These are phyloP conservation scores for Eremothecium cymbalariae DNA, from an alignment of 1,139 yeast species.

Conservation along the genomic window DNA sequence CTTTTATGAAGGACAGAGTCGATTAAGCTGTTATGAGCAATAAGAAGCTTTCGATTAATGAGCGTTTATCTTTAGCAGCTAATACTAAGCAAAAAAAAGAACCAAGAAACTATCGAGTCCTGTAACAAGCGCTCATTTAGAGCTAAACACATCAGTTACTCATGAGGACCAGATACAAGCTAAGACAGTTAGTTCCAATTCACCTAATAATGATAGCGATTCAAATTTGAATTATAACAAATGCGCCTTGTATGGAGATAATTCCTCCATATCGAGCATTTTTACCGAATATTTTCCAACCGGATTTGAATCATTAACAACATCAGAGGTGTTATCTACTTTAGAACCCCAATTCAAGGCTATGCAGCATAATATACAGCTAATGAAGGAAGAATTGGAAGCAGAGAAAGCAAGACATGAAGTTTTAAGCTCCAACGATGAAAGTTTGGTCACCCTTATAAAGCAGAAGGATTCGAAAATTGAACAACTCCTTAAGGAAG, in stretches of 20 bases:
- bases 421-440: conserved; percentile 9
- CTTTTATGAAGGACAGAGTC: no score
- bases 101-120: conserved; percentile 15
- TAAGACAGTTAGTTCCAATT: no score
- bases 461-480: conserved; percentile 32
- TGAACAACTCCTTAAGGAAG: conserved; percentile 62
- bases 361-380: conserved; percentile 11
- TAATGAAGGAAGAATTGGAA: conserved; percentile 9
- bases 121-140: conserved; percentile 7
- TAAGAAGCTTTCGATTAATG: conserved; percentile 58
- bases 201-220: no score
- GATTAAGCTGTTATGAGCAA: no score
- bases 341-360: conserved; percentile 16
- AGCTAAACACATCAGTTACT: conserved; percentile 7
- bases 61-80: conserved; percentile 75
- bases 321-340: neutral
- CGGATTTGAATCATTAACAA: neutral
- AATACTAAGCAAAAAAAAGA: conserved; percentile 36
- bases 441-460: conserved; percentile 12
- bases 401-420: conserved; percentile 3
- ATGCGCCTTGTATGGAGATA: neutral
- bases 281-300: neutral
- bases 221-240: no score
- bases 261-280: neutral
- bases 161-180: no score